These are phyloP conservation scores for Aureobasidium lini DNA, from an alignment of 2,329 filamentous ascomycete genomes.

Conservation along the genomic window DNA sequence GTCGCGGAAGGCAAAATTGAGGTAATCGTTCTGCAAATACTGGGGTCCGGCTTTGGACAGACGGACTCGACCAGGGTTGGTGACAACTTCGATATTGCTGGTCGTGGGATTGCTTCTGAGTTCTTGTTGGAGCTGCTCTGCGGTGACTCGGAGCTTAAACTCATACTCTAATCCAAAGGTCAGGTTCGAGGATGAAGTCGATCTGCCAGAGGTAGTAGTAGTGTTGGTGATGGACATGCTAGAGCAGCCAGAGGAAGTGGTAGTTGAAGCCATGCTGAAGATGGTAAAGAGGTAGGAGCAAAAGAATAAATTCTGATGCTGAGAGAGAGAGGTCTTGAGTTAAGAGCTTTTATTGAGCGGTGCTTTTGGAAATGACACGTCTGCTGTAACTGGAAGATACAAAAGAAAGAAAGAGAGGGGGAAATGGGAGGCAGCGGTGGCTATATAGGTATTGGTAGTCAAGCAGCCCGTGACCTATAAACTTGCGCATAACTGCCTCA, in stretches of 20 bases:
- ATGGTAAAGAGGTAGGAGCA: not conserved
- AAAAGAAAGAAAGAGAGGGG: not conserved
- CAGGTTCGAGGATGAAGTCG: not conserved
- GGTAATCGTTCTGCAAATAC: not conserved
- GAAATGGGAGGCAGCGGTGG: not conserved
- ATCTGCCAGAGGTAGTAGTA: not conserved
- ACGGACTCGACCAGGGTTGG: not conserved
- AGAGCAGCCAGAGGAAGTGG: not conserved
- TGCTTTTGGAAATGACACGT: not conserved
- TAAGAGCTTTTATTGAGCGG: not conserved
- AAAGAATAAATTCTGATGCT: not conserved
- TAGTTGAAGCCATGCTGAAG: not conserved
- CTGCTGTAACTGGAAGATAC: not conserved
- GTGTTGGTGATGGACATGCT: not conserved
- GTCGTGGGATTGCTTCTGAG: not conserved
- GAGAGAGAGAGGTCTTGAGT: not conserved
- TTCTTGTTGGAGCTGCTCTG: not conserved
- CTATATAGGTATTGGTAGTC: not conserved
- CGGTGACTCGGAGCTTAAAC: not conserved
- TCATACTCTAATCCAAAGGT: slow-evolving; percentile 2
- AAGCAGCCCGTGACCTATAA: not conserved
- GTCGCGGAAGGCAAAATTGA: slow-evolving; percentile 1
- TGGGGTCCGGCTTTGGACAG: not conserved
- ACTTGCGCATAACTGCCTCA: no score
- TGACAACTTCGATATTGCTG: not conserved